phyloP scores from a whole-genome alignment of 2,329 filamentous ascomycete species.

The Rosellinia necatrix region DNA sequence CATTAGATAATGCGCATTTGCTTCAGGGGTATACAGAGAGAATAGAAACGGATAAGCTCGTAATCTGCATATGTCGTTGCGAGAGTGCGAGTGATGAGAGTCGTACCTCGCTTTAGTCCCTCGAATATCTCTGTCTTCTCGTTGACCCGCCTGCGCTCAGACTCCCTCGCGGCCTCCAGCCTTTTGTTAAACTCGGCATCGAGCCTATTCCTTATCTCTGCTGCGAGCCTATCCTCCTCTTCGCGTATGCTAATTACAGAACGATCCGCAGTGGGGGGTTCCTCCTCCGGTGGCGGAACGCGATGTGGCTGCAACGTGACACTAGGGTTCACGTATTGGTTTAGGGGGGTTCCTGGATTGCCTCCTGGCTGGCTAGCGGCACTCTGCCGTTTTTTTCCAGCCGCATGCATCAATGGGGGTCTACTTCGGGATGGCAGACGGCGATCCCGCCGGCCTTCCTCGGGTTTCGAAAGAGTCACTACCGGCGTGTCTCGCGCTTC shows the following conservation, averaged over 20 bases:
- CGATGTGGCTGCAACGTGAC: neutral
- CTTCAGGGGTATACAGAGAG: neutral
- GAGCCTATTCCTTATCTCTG: slow-evolving; percentile 16
- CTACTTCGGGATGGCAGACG: neutral
- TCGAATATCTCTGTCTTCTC: slow-evolving; percentile 20
- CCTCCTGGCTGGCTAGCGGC: neutral
- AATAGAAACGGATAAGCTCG: neutral
- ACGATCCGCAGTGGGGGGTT: neutral
- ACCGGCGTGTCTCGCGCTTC: neutral
- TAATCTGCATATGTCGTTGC: neutral
- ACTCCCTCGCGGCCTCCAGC: slow-evolving; percentile 15
- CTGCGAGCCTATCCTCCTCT: neutral
- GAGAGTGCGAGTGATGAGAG: no score
- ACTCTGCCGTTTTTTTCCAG: neutral
- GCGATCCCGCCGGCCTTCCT: neutral
- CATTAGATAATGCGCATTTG: neutral
- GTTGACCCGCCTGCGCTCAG: slow-evolving; percentile 7
- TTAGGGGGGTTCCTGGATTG: neutral
- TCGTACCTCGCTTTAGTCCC: slow-evolving; percentile 16
- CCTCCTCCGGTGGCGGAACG: neutral
- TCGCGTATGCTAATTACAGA: neutral
- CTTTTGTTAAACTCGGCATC: slow-evolving; percentile 18
- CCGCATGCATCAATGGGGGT: neutral
- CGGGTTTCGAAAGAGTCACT: neutral
- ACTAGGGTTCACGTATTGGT: neutral